Evolutionary conservation across 208 protist species (phyloP), one percentile per base, ranked within the genome.

Genomic region (Vickermania spadyakhi): DNA sequence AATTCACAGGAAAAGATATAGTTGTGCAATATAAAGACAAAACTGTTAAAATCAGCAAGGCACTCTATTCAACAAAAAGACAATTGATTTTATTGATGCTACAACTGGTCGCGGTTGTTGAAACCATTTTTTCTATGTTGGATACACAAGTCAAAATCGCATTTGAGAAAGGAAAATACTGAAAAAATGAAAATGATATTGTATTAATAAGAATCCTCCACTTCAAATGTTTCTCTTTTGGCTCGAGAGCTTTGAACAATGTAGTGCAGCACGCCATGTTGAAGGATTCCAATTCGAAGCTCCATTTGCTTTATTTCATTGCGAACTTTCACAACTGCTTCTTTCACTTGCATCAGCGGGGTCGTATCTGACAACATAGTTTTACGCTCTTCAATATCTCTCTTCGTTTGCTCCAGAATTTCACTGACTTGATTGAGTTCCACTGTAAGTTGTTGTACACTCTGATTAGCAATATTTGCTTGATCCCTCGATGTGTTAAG

Each of bases 391-490:
- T 89, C 81, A 53, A 91, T 96, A 52, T 93, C 77, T 53, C 69
- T 68, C 64, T 96, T 96, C 27, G 79, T 85, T 52, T 92, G 83
- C 13, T 96, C 85, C 4, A 96, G 66, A 22, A 84, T 49, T 52
- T 91, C 89, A 61, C 80, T 93, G 36, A 96, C 66, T 50, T 93
- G 85, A 64, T 91, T 96, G 26, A 96, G 73, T 72, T 96, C 85
- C 25, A 84, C 70, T 2, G 85, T 90, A 42, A 96, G 81, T 50
- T 93, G 85, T 64, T 93, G 81, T 11, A 96, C 89, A 56, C 75
- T 93, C 56, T 89, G 80, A 55, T 70, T 86, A 22, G 83, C 82
- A 7, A 89, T 73, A 56, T 88, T 91, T 27, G 83, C 82, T 23
- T 77, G 54, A 52, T 93, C 89, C 27, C 76, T 77, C 1, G 81